Base-by-base conservation (phyloP, 805 yeast genomes). In the Yamadazyma sp. region DNA sequence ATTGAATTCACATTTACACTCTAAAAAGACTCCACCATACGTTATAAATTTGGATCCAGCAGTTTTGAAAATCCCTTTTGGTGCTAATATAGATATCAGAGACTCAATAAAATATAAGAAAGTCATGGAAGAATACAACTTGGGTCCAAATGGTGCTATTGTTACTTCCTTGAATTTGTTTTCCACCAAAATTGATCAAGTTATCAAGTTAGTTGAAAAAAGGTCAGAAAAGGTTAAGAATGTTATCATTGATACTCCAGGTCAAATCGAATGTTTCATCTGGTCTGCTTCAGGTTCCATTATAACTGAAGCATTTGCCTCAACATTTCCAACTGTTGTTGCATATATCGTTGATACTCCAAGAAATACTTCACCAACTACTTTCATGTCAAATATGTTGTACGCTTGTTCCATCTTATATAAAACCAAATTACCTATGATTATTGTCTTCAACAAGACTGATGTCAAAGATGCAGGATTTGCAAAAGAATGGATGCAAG, bases 251-350 rank as follows among this genome's bases (percentile, higher is more conserved):
- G 99, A 93, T 62, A 93, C 99, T 1, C 99, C 99, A 0, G 99
- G 99, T 9, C 99, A 93, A 62, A 93, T 93, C 43, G 99, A 93
- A 61, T 89, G 97, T 65, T 93, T 93, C 58, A 88, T 93, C 27
- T 93, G 99, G 98, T 82, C 94, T 30, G 98, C 98, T 0, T 85
- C 96, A 15, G 99, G 99, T 9, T 76, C 96, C 15, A 93, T 93
- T 43, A 84, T 93, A 40, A 91, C 98, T 1, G 98, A 93, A 56
- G 88, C 97, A 0, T 86, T 93, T 64, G 98, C 98, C 1, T 83
- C 95, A 0, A 79, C 94, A 4, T 86, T 87, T 57, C 99, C 99
- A 12, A 93, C 98, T 0, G 86, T 93, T 18, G 78, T 93, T 44
- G 98, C 98, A 0, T 93, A 93, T 57, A 82, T 93, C 43, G 93